Evolutionary conservation across 2,329 filamentous ascomycete species (phyloP), one percentile per base, ranked within the genome.

Genomic region (Orbilia ellipsospora): DNA sequence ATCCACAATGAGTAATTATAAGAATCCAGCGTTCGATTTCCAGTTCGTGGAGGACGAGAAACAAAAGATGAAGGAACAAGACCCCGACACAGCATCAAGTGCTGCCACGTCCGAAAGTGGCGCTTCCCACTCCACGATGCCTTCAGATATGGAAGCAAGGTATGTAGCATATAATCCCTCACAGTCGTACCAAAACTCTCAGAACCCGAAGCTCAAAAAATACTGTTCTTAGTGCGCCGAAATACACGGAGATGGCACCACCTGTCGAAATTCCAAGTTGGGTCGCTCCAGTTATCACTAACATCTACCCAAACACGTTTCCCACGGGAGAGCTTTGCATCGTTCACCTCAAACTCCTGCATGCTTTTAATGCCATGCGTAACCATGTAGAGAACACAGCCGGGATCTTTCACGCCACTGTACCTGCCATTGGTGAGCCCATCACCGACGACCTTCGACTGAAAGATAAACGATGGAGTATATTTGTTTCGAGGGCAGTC

Each of bases 391-490:
- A 77, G 59, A 63, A 55, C 20, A 69, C 67, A 0, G 7, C 44
- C 4, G 65, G 66, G 20, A 77, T 77, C 4, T 70, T 70, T 18
- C 44, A 44, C 18, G 73, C 67, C 40, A 77, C 73, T 23, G 66
- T 72, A 4, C 65, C 66, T 5, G 66, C 48, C 12, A 61, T 66
- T 13, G 73, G 67, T 44, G 51, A 72, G 6, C 60, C 73, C 12
- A 31, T 72, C 23, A 63, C 60, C 10, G 73, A 72, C 28, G 73
- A 75, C 3, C 64, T 75, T 10, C 26, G 64, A 16, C 72, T 72
- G 8, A 77, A 77, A 28, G 73, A 77, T n/a, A 77, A 77, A 56
- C 50, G 73, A 40, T 77, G 73, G 73, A 67, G 66, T 23, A 72
- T 77, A 28, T 77, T 70, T 16, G 73, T 77, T 20, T 66, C 73